Base-by-base conservation (phyloP, 371 early-diverging fungal genomes). In the Rhizoclosmatium hyalinum region DNA sequence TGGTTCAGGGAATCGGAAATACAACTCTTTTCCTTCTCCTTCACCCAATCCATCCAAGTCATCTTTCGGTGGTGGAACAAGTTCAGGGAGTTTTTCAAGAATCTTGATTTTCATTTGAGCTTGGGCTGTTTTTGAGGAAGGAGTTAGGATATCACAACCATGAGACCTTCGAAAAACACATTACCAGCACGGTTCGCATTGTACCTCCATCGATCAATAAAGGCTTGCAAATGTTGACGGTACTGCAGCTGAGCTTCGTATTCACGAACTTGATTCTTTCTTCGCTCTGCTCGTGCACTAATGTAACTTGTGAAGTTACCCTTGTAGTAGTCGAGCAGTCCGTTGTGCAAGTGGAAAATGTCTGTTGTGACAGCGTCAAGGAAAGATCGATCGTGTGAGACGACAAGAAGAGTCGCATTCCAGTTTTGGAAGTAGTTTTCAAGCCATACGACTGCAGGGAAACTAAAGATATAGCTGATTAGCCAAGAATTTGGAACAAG, bases 41-140 rank as follows among this genome's bases (percentile, higher is more conserved):
- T 91, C 83, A 89, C 94, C 87, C 12, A 86, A 72, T 4, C 88
- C 88, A 68, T 86, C 88, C 83, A 85, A 80, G 43, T 88, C 88
- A 68, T 86, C 86, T 44, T 81, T 81, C 6, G 87, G 75, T 60
- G 97, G 97, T 42, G 92, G 89, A 70, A 95, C 93, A 58, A 98
- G 85, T 62, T 89, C 94, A 2, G 98, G 98, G 47, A 99, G 82
- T 78, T 98, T 98, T 81, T 99, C 98, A 70, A 99, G 86, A 73
- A 98, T 93, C 88, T 99, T 99, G 82, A 99, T 91, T 85, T 95
- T 98, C 77, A 91, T 92, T 86, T 99, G 99, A 8, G 98, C 99
- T 84, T 98, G 98, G 41, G 98, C 93, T 24, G 85, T 50, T 50
- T 50, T 50, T 50, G 50, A 32, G 32, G 32, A 32, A 32, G 32